Evolutionary conservation across 306 rosid species (phyloP), one percentile per base, ranked within the genome.

Genomic region (Prunus fruticosa): DNA sequence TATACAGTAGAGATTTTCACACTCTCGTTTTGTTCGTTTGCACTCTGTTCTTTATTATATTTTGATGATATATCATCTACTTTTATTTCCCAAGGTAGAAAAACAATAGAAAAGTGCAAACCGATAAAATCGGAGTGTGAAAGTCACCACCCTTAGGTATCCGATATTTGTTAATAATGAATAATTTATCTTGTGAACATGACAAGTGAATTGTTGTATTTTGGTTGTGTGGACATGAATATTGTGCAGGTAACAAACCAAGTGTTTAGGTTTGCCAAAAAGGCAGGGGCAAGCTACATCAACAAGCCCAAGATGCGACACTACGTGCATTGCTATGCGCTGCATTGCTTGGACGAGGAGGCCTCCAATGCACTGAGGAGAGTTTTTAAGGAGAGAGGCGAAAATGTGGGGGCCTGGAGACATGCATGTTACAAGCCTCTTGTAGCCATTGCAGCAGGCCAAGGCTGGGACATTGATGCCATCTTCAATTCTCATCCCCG

Each of bases 231-330:
- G 13, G 4, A 58, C 64, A 16, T 64, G 62, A 56, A 56, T 20
- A 32, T 19, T 6, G 16, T 65, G 66, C 79, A 92, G 97, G 97
- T 92, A 78, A 92, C 97, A 45, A 95, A 92, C 75, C 96, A 95
- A 72, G 99, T 92, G 62, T 92, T 90, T 64, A 86, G 96, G 89
- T 90, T 76, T 67, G 97, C 97, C 0, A 92, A 92, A 86, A 90
- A 87, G 57, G 96, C 91, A 14, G 99, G 99, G 27, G 97, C 97
- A 1, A 92, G 91, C 79, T 89, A 95, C 88, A 95, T 95, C 6
- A 95, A 95, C 92, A 95, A 95, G 89, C 98, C 98, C 0, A 95
- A 95, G 73, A 95, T 95, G 98, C 69, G 98, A n/a, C 98, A 95
- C 84, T 95, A 95, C 66, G 98, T 95, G 52, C 98, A 92, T 69